Evolutionary conservation across 2,329 filamentous ascomycete species (phyloP), one percentile per base, ranked within the genome.

Genomic region (Verticillium dahliae): DNA sequence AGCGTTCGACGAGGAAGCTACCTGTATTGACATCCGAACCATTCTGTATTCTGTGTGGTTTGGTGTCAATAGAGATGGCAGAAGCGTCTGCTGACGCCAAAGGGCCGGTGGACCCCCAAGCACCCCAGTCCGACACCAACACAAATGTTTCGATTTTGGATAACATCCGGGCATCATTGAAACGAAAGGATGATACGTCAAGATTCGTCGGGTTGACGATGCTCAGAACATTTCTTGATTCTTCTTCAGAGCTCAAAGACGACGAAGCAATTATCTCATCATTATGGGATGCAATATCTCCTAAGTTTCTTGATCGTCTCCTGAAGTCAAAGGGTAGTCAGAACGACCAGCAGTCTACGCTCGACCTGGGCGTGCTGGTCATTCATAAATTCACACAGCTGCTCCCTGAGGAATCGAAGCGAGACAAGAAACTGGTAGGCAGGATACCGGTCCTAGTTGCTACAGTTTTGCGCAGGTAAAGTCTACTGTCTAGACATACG

Each of bases 151-250:
- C 69, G 60, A 60, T 59, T 10, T 76, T 85, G 59, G 73, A 80
- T 58, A 83, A 82, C 67, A 81, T 89, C 60, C 76, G 84, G 65
- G 68, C 75, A 1, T 78, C 89, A 2, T 78, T 90, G 38, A 76
- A 77, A 60, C 73, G 83, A 60, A 86, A 85, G 63, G 82, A 89
- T 69, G 87, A 90, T 69, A 90, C 88, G 0, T 84, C 85, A 22
- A 81, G 85, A 68, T 90, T 90, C 66, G 86, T 89, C 45, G 88
- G 86, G 7, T 76, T 90, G 27, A 85, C 86, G 1, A 78, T 90
- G 27, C 78, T 90, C 58, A 88, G 86, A 68, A 83, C 85, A n/a
- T 74, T 88, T 13, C 78, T 90, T 37, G 86, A 90, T 71, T 86
- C 84, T 69, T 81, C 83, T 6, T 73, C 78, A 27, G 71, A 78